A percentile compares a stretch with the other conserved stretches of the same genome.
Evolutionary conservation across 257 asterid species (phyloP).

Genomic region (Cruciata laevipes): DNA sequence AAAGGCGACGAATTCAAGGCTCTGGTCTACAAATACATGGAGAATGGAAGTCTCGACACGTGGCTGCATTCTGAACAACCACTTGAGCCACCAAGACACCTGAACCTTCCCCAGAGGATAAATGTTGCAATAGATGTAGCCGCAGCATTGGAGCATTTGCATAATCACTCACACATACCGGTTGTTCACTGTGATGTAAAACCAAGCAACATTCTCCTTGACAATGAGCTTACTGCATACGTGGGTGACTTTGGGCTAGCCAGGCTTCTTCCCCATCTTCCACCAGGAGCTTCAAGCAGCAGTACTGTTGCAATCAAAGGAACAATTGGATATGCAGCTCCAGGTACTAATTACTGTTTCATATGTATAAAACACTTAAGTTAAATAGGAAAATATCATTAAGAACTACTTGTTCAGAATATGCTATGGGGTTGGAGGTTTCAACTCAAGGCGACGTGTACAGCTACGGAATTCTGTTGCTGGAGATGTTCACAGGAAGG

Average conservation of each 20-base stretch:
- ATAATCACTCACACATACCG: conserved; percentile 60
- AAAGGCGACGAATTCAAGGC: not conserved
- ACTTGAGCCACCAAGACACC: not conserved
- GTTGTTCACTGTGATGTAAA: conserved; percentile 82
- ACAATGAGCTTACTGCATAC: conserved; percentile 57
- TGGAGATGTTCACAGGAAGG: conserved; percentile 62
- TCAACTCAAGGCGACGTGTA: conserved; percentile 77
- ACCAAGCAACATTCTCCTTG: conserved; percentile 81
- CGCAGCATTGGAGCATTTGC: conserved; percentile 31
- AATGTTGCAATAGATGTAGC: not conserved
- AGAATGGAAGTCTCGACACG: not conserved
- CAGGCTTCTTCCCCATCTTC: conserved; percentile 17
- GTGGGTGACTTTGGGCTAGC: conserved; percentile 81
- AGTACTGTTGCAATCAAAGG: conserved; percentile 32
- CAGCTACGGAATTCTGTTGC: conserved; percentile 57
- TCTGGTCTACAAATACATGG: not conserved
- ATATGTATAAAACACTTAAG: not conserved
- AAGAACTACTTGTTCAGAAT: conserved; percentile 40
- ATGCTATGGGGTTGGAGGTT: conserved; percentile 78
- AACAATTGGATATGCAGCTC: conserved; percentile 79
- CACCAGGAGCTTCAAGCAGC: too few relatives aligned
- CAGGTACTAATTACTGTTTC: conserved; percentile 26
- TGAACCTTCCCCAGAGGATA: not conserved
- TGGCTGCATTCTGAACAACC: not conserved
- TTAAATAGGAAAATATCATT: too few relatives aligned